Conservation (phyloP, 1,139 yeast genomes). For the Meyerozyma sp. region DNA sequence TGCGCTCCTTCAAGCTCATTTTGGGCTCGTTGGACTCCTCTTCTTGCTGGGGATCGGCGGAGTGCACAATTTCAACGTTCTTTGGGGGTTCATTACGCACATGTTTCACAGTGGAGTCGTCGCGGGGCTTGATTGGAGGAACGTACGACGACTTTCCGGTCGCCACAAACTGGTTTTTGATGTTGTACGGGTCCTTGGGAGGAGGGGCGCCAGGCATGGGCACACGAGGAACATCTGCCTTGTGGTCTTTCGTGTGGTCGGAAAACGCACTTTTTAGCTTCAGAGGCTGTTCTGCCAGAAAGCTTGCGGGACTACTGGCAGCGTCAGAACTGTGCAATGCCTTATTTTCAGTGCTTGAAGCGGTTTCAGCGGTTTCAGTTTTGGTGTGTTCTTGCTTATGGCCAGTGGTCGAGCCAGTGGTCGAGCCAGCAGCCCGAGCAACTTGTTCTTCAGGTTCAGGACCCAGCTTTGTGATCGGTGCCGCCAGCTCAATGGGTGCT, state of each 20-base stretch:
- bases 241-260: background rate
- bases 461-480: background rate
- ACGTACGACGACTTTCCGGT: slow-evolving; percentile 40
- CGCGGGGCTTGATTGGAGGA: slow-evolving; percentile 38
- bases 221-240: background rate
- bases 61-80: slow-evolving; percentile 21
- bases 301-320: background rate
- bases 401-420: no score
- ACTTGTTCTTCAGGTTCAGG: background rate
- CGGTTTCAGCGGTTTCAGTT: background rate
- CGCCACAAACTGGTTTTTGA: slow-evolving; percentile 40
- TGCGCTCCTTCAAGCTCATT: slow-evolving; percentile 80
- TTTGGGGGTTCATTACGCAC: slow-evolving; percentile 19
- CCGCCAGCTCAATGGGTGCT: background rate
- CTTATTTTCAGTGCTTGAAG: background rate
- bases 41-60: slow-evolving; percentile 14
- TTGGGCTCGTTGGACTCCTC: slow-evolving; percentile 59
- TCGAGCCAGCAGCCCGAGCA: background rate
- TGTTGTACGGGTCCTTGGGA: slow-evolving; percentile 34
- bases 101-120: slow-evolving; percentile 31
- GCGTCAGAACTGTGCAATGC: background rate
- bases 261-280: background rate
- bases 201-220: slow-evolving; percentile 3
- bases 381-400: no score
- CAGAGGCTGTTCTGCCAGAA: background rate